Base-by-base conservation (phyloP, 805 yeast genomes). In the Wickerhamiella shivajii region DNA sequence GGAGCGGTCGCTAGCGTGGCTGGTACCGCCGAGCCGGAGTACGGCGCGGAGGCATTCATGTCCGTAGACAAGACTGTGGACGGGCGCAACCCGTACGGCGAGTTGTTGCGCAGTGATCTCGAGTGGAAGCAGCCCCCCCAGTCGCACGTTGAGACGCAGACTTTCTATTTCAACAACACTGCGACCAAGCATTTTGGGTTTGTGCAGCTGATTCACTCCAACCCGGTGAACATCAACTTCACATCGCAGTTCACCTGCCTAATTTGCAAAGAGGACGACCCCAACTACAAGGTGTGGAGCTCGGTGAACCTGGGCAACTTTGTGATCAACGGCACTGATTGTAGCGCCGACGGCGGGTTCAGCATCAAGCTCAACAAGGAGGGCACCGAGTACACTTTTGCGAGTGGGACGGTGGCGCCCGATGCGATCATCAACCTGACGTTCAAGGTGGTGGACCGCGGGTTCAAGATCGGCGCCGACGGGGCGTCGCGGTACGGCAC, bases 1-100 rank as follows among this genome's bases (percentile, higher is more conserved):
- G 51, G 51, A 38, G 51, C 51, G 11, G 50, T 47, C 5, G 51
- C 96, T n/a, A 90, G 92, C 5, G 90, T 84, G 29, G 87, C 96
- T 5, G 98, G 98, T 36, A 71, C 93, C 9, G 95, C 94, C 2
- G 98, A 90, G 56, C 98, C 98, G 17, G 93, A 78, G 52, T 90
- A 90, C 50, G 98, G 98, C 34, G 68, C 77, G 25, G 94, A 77
- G 32, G 92, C 93, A 25, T 80, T 90, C 44, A 87, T 77, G 49
- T 70, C 96, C n/a, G 72, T 85, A 38, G 69, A 78, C 26, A 69
- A 69, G 23, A 53, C 71, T 28, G 71, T 76, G 29, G 69, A 61
- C 20, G 58, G 49, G 41, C 63, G 65, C 24, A 71, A 74, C 44
- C 68, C 79, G 1, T 79, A 60, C 47, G 63, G 74, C 18, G 64